Percentiles rank a stretch among this genome's conserved stretches.
phyloP scores from a whole-genome alignment of 164 flowering plant genomes.

The Chloranthus sessilifolius region DNA sequence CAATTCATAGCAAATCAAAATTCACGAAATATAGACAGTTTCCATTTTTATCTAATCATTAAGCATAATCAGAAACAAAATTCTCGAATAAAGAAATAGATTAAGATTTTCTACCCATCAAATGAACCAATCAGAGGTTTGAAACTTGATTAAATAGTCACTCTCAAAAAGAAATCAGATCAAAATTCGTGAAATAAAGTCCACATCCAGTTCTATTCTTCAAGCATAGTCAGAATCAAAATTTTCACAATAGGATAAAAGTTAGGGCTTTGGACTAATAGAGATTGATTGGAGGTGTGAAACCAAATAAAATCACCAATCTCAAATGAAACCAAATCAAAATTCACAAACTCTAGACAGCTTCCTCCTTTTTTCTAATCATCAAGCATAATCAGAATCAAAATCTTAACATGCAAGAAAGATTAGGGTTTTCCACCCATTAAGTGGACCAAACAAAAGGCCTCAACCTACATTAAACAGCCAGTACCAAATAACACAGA shows the following conservation, averaged over 20 bases:
- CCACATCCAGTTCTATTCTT: background rate
- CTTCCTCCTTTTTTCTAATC: background rate
- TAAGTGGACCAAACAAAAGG: too few relatives aligned
- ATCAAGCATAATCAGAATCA: background rate
- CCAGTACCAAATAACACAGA: too few relatives aligned
- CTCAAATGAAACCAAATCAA: background rate
- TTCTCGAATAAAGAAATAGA: too few relatives aligned
- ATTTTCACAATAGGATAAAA: background rate
- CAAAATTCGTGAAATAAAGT: background rate
- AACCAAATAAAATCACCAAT: background rate
- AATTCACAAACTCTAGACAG: constrained; percentile 3
- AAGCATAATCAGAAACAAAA: background rate
- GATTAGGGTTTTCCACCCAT: too few relatives aligned
- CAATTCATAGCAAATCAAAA: background rate
- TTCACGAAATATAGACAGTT: background rate
- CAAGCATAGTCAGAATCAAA: background rate
- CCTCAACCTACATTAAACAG: too few relatives aligned
- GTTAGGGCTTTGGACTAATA: background rate
- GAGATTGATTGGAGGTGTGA: background rate
- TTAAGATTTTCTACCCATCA: too few relatives aligned
- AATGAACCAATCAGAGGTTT: too few relatives aligned
- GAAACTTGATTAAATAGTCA: too few relatives aligned
- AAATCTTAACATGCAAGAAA: too few relatives aligned
- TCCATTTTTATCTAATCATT: background rate
- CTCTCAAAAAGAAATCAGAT: too few relatives aligned